These are phyloP conservation scores for Lactarius indigo DNA, from an alignment of 768 basidiomycete genomes.

Conservation along the genomic window DNA sequence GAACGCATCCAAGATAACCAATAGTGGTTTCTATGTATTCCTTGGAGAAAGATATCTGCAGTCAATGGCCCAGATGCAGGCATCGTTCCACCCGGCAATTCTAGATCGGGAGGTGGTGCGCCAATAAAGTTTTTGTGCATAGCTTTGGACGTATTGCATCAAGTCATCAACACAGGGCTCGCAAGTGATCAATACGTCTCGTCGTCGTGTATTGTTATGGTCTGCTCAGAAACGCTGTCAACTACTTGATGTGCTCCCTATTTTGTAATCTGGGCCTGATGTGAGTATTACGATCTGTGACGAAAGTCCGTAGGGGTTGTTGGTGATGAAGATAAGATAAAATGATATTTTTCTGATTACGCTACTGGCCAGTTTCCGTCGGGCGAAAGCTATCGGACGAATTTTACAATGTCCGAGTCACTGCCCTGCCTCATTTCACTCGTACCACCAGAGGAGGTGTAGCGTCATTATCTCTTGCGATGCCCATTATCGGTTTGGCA, in stretches of 20 bases:
- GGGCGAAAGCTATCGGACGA: neutral
- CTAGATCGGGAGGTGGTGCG: neutral
- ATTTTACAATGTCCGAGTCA: neutral
- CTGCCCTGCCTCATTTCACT: neutral
- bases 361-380: too few species aligned
- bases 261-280: neutral
- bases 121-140: conserved; percentile 19
- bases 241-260: neutral
- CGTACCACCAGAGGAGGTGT: neutral
- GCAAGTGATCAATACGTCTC: too few species aligned
- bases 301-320: too few species aligned
- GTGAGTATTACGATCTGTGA: neutral
- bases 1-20: conserved; percentile 23
- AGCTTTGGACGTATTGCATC: conserved; percentile 14
- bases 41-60: neutral
- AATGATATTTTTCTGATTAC: too few species aligned
- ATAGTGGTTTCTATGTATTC: conserved; percentile 27
- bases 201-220: too few species aligned
- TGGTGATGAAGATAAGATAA: too few species aligned
- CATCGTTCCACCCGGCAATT: conserved; percentile 19
- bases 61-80: conserved; percentile 28
- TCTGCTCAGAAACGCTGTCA: neutral
- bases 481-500: conserved; percentile 64
- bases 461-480: conserved; percentile 27
- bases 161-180: neutral